Conservation (phyloP, 495 filamentous ascomycete species). For the Parachaetomium inaequale region DNA sequence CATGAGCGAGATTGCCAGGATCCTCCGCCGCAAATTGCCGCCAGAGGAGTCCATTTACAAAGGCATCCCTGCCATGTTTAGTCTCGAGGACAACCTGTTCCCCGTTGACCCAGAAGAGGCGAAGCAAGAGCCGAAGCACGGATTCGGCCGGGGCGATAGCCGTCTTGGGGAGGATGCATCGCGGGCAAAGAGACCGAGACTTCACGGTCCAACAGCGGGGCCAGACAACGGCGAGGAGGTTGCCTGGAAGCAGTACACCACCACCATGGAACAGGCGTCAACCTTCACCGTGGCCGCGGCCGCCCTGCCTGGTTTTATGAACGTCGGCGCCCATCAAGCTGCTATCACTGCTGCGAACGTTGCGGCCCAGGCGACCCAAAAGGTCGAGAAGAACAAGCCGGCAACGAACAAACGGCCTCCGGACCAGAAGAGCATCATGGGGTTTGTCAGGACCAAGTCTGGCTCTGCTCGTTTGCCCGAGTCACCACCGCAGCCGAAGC, state of each 20-base stretch:
- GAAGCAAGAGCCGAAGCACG: background rate
- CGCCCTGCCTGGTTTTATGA: conserved; percentile 41
- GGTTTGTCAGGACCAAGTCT: conserved; percentile 28
- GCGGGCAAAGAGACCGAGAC: conserved; percentile 27
- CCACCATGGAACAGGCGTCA: conserved; percentile 45
- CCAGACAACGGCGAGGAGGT: conserved; percentile 34
- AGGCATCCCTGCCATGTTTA: conserved; percentile 39
- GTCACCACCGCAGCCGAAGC: background rate
- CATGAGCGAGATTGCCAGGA: conserved; percentile 39
- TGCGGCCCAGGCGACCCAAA: conserved; percentile 21
- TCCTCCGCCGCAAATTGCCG: conserved; percentile 41
- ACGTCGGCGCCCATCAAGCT: conserved; percentile 41
- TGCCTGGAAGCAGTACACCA: conserved; percentile 33
- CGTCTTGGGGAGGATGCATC: conserved; percentile 7
- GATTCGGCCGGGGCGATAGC: background rate
- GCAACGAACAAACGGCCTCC: conserved; percentile 34
- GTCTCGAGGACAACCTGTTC: conserved; percentile 40
- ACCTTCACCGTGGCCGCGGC: conserved; percentile 43
- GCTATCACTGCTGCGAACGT: conserved; percentile 32
- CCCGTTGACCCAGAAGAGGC: conserved; percentile 34
- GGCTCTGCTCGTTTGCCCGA: background rate
- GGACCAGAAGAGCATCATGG: conserved; percentile 43
- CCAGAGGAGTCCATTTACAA: conserved; percentile 40
- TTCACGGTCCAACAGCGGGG: conserved; percentile 26
- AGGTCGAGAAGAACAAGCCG: conserved; percentile 24